Evolutionary conservation across 2,329 filamentous ascomycete genomes (phyloP), one percentile per base, ranked within the genome.

Genomic region (Fusarium sp.): DNA sequence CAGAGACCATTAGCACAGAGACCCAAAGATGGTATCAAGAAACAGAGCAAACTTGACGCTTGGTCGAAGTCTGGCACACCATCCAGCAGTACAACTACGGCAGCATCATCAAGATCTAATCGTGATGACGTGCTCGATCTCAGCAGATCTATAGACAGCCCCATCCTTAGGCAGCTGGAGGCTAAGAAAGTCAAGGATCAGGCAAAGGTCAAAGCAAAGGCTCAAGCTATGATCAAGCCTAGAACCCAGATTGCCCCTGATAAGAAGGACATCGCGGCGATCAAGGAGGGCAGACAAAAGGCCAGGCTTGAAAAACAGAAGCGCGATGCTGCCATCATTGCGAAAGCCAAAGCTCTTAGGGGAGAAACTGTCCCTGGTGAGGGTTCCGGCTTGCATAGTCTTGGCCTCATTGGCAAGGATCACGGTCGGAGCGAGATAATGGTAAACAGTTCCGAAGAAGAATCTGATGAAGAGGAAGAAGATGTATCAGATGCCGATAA

Each of bases 361-460:
- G 81, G 81, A 31, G 81, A 83, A 62, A 76, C 72, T 15, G 79
- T 79, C 20, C 70, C 88, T 13, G 92, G 93, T 65, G 93, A 94
- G 79, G 94, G 94, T 5, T 96, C 94, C 65, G 94, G 93, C 25
- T 83, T 96, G 14, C 87, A 89, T 70, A 91, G 91, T 31, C 87
- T 97, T 54, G 86, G 92, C 39, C 85, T 94, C 3, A 85, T 89
- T 62, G 94, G 93, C 65, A 96, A 95, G 81, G 94, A 96, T 60
- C 92, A 95, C 77, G 87, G 89, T 6, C 93, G 93, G 71, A 93
- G 92, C 77, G 94, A 95, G 72, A 94, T 98, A 80, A 97, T 98
- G 94, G 93, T 98, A 29, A 91, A 92, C 63, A 93, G 91, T 65
- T 92, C 91, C 6, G 94, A 96, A 68, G 92, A 94, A 68, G 91